Conservation (phyloP, 148 eudicot species). For the Salicornia ramosissima region DNA sequence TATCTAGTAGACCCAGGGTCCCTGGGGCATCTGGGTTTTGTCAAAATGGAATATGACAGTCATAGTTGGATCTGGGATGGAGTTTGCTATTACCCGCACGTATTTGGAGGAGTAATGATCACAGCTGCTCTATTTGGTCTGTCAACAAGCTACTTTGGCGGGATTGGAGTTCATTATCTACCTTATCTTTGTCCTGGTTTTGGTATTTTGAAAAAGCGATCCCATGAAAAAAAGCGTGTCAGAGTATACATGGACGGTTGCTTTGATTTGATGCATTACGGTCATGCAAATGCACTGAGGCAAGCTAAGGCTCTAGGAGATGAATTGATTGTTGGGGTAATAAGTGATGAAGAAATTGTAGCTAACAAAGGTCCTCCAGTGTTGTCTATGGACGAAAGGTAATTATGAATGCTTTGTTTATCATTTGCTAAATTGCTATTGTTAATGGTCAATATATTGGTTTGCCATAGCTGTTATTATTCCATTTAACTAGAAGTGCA, state of each 20-base stretch:
- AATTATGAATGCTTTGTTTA: slow-evolving; percentile 5
- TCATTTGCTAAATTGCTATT: background rate
- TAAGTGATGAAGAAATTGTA: slow-evolving; percentile 85
- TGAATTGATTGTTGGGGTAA: slow-evolving; percentile 85
- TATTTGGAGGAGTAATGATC: slow-evolving; percentile 83
- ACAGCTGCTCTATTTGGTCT: slow-evolving; percentile 81
- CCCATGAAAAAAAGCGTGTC: slow-evolving; percentile 48
- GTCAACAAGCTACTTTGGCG: slow-evolving; percentile 75
- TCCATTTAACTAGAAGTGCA: background rate
- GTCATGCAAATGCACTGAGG: slow-evolving; percentile 96
- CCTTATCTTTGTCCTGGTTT: slow-evolving; percentile 64
- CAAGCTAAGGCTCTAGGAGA: slow-evolving; percentile 93
- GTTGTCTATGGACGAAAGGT: slow-evolving; percentile 94
- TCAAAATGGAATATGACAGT: slow-evolving; percentile 65
- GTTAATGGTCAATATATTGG: background rate
- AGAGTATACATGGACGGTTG: slow-evolving; percentile 98
- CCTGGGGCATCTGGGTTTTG: slow-evolving; percentile 33
- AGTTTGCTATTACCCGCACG: slow-evolving; percentile 64
- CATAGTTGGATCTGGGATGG: slow-evolving; percentile 70
- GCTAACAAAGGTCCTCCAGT: slow-evolving; percentile 95
- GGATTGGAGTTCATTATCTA: slow-evolving; percentile 57
- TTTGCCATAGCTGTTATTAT: background rate
- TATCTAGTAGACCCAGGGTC: slow-evolving; percentile 39
- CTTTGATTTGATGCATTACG: slow-evolving; percentile 97
- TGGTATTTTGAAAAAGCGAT: slow-evolving; percentile 54